phyloP scores from a whole-genome alignment of 148 eudicot species.

The Fagopyrum tataricum region DNA sequence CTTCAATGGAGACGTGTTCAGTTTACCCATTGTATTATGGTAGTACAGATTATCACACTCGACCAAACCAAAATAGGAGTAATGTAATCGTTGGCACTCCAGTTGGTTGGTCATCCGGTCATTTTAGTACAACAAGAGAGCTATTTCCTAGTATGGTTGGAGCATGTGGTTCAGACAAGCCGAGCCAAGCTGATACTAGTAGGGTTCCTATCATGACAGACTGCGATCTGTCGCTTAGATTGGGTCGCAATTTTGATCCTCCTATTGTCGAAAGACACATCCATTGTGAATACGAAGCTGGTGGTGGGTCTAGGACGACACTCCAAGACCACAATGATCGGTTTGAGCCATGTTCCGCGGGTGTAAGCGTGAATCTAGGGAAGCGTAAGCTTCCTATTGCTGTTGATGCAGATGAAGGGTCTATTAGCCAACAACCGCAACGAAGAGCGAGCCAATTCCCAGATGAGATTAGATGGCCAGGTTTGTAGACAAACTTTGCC shows the following conservation, averaged over 20 bases:
- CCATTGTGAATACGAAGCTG: slow-evolving; percentile 19
- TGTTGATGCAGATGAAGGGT: slow-evolving; percentile 31
- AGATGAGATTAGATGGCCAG: slow-evolving; percentile 50
- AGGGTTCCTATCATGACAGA: slow-evolving; percentile 22
- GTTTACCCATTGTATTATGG: slow-evolving; percentile 77
- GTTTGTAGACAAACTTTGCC: slow-evolving; percentile 39
- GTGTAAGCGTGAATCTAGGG: slow-evolving; percentile 28
- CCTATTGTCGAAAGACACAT: slow-evolving; percentile 9
- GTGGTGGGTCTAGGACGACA: slow-evolving; percentile 30
- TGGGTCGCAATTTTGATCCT: slow-evolving; percentile 50
- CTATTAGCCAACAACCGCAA: slow-evolving; percentile 31
- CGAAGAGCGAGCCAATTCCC: slow-evolving; percentile 30
- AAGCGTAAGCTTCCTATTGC: slow-evolving; percentile 50
- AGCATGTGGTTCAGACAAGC: slow-evolving; percentile 13
- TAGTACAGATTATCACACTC: slow-evolving; percentile 27
- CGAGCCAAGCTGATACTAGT: not conserved
- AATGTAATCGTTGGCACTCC: slow-evolving; percentile 66
- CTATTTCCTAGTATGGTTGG: slow-evolving; percentile 25
- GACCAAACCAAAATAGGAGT: slow-evolving; percentile 26
- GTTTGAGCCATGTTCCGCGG: slow-evolving; percentile 36
- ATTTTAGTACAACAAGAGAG: slow-evolving; percentile 27
- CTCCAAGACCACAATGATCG: slow-evolving; percentile 27
- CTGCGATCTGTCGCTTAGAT: slow-evolving; percentile 75
- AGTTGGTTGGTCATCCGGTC: slow-evolving; percentile 35
- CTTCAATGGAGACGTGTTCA: slow-evolving; percentile 26